A percentile compares a stretch with the other conserved stretches of the same genome.
Conservation (phyloP, 495 filamentous ascomycete genomes). For the Barbatosphaeria neglecta region DNA sequence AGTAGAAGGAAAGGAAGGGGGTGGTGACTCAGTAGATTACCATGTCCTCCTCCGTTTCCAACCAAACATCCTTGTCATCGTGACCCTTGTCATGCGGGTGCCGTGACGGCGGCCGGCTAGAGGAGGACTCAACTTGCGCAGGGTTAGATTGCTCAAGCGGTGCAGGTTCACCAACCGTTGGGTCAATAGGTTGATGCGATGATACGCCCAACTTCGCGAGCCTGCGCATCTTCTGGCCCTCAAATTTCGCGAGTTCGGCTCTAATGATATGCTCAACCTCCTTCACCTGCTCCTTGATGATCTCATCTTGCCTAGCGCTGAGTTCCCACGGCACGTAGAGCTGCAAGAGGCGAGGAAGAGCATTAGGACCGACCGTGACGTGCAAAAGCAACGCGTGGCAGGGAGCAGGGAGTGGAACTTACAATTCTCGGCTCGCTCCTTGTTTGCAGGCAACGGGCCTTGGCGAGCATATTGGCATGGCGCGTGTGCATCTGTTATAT, state of each 20-base stretch:
- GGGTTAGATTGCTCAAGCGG: slow-evolving; percentile 32
- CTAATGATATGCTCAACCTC: slow-evolving; percentile 33
- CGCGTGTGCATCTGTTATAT: slow-evolving; percentile 60
- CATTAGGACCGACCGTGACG: too few species aligned
- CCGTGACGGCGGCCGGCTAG: slow-evolving; percentile 3
- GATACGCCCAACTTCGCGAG: slow-evolving; percentile 17
- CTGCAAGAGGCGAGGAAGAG: slow-evolving; percentile 41
- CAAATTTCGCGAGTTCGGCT: slow-evolving; percentile 31
- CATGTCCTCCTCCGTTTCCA: slow-evolving; percentile 70
- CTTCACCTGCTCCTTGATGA: slow-evolving; percentile 34
- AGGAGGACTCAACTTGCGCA: slow-evolving; percentile 13
- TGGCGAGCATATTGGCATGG: slow-evolving; percentile 59
- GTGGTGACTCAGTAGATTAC: slow-evolving; percentile 60
- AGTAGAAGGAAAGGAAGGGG: background rate
- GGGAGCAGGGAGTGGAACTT: slow-evolving; percentile 26
- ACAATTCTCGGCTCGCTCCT: slow-evolving; percentile 66
- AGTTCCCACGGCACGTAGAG: slow-evolving; percentile 85
- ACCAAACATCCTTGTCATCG: slow-evolving; percentile 57
- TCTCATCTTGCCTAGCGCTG: slow-evolving; percentile 37
- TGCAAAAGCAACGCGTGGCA: too few species aligned
- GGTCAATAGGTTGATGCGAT: slow-evolving; percentile 9
- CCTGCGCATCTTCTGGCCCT: slow-evolving; percentile 20
- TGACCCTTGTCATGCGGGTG: slow-evolving; percentile 30
- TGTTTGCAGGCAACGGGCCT: slow-evolving; percentile 67
- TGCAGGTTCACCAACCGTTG: slow-evolving; percentile 36